A percentile compares a stretch with the other conserved stretches of the same genome.
Evolutionary conservation across 2,329 filamentous ascomycete species (phyloP).

Genomic region (Diaporthe aspalathi): DNA sequence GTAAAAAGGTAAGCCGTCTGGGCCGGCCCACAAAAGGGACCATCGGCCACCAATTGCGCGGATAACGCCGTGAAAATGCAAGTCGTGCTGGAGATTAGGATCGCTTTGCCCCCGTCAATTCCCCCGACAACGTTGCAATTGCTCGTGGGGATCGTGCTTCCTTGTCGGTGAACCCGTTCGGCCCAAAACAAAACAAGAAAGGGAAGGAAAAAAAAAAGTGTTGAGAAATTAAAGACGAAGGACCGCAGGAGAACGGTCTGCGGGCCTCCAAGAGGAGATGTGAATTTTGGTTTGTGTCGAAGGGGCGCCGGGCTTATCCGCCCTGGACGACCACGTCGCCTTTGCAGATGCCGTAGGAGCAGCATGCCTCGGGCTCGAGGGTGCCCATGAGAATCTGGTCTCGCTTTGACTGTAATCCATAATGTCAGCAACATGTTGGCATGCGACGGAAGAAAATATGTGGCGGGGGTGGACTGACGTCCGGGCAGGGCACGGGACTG

Average conservation of each 20-base stretch:
- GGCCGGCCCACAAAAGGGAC: slow-evolving; percentile 27
- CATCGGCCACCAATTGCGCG: slow-evolving; percentile 13
- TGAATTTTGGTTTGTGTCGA: not conserved
- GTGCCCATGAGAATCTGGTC: slow-evolving; percentile 37
- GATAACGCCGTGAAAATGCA: slow-evolving; percentile 33
- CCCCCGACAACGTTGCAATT: slow-evolving; percentile 24
- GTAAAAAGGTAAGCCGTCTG: not conserved
- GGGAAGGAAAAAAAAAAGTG: too few species aligned
- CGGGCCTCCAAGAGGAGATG: slow-evolving; percentile 12
- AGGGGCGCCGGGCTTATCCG: slow-evolving; percentile 19
- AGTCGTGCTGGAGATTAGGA: slow-evolving; percentile 23
- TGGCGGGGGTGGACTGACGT: slow-evolving; percentile 29
- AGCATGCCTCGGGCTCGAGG: slow-evolving; percentile 37
- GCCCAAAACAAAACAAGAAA: not conserved
- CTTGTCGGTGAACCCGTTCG: slow-evolving; percentile 22
- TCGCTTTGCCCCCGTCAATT: slow-evolving; percentile 27
- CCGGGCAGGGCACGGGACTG: slow-evolving; percentile 38
- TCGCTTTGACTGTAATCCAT: slow-evolving; percentile 26
- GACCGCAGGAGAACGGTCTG: not conserved
- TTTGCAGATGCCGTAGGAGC: slow-evolving; percentile 39
- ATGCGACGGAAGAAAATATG: not conserved
- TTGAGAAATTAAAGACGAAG: too few species aligned
- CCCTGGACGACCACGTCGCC: slow-evolving; percentile 39
- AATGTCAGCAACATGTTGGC: not conserved
- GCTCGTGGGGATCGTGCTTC: slow-evolving; percentile 6